Base-by-base conservation (phyloP, 352 stramenopile species). In the Phytophthora tentaculata region DNA sequence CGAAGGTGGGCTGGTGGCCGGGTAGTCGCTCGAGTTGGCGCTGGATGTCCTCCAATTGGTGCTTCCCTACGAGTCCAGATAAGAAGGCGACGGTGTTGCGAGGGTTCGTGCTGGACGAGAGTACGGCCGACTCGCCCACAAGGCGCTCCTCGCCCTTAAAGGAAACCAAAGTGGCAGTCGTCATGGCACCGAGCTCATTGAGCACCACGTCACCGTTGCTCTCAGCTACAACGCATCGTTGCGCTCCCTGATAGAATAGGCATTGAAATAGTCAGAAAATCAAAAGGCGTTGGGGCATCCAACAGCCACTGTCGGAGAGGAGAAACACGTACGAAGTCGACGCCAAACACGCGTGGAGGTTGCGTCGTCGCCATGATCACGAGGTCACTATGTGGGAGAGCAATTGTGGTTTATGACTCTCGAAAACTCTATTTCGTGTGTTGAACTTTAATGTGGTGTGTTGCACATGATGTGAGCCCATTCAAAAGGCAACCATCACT, bases 121-220 rank as follows among this genome's bases (percentile, higher is more conserved):
- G 77, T 61, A 97, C 88, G n/a, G 88, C 89, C 5, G 86, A 76
- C 64, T 97, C 89, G 44, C 91, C 91, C 26, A 97, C 71, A 17
- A 96, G 81, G 0, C 89, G 79, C 74, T 97, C 88, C 52, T 92
- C 79, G 53, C 83, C 82, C 57, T 94, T 96, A 61, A 97, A 97
- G n/a, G 88, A 87, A 58, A 97, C 86, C 19, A 96, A 73, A 32
- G 85, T 93, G 26, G 89, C 87, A 3, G 87, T 95, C 29, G 88
- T 95, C 83, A 96, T 94, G 47, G 77, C 82, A 39, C 91, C 91
- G 9, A 97, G 84, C 71, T 97, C 89, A 56, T 96, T 97, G 35
- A 95, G 84, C 69, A 96, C 83, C 28, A 96, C 88, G 39, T 96
- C 90, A 51, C 88, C 88, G 2, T 73, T 80, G 66, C 67, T 79